phyloP scores from a whole-genome alignment of 768 basidiomycete genomes.

The Psilocybe cubensis region DNA sequence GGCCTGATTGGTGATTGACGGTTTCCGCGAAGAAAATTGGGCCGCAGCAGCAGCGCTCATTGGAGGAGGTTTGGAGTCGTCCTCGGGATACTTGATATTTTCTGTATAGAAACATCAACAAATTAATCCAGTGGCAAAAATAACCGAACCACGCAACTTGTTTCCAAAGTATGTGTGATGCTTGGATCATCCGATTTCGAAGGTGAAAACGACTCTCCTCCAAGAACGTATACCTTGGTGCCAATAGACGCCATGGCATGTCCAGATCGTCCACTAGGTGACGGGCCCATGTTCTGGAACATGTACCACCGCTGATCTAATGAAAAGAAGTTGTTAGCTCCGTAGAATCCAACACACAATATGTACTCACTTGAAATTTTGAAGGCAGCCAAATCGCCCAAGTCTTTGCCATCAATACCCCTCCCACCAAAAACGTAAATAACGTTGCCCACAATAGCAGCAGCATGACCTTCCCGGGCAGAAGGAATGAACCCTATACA shows the following conservation, averaged over 20 bases:
- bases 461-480: constrained; percentile 95
- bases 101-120: constrained; percentile 53
- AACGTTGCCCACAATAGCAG: constrained; percentile 95
- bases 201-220: constrained; percentile 87
- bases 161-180: constrained; percentile 91
- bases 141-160: constrained; percentile 65
- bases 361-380: constrained; percentile 87
- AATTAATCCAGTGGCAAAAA: background rate
- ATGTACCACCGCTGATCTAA: constrained; percentile 98
- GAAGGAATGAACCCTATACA: constrained; percentile 98
- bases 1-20: constrained; percentile 44
- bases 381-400: constrained; percentile 94
- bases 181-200: constrained; percentile 77
- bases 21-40: constrained; percentile 49
- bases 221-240: constrained; percentile 87
- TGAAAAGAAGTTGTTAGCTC: constrained; percentile 8
- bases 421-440: constrained; percentile 97
- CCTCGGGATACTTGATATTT: constrained; percentile 93
- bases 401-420: constrained; percentile 95
- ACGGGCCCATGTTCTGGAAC: constrained; percentile 99
- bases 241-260: constrained; percentile 98
- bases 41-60: constrained; percentile 24
- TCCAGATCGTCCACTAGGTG: constrained; percentile 89
- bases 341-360: background rate
- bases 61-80: constrained; percentile 37